A percentile compares a stretch with the other conserved stretches of the same genome.
Evolutionary conservation across 495 filamentous ascomycete species (phyloP).

Genomic region (Talaromyces liani): DNA sequence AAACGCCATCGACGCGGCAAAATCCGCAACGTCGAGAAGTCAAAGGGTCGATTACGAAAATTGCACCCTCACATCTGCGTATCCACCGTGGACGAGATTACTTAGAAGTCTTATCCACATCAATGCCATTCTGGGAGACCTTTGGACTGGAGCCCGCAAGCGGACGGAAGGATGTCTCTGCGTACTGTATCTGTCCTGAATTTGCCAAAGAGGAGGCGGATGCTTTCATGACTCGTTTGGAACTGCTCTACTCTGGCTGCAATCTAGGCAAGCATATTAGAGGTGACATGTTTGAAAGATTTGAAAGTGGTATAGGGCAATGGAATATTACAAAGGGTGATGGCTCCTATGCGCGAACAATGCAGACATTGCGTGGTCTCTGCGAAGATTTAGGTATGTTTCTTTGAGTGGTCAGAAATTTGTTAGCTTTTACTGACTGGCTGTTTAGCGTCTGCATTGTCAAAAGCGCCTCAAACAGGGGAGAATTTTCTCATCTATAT

Average conservation of each 20-base stretch:
- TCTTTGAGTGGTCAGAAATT: constrained; percentile 7
- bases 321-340: constrained; percentile 32
- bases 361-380: constrained; percentile 29
- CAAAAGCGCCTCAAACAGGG: constrained; percentile 34
- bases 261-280: constrained; percentile 66
- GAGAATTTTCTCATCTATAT: constrained; percentile 81
- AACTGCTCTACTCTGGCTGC: constrained; percentile 69
- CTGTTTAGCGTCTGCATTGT: constrained; percentile 31
- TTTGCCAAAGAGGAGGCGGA: constrained; percentile 50
- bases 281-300: constrained; percentile 41
- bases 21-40: constrained; percentile 22
- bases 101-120: constrained; percentile 71
- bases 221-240: constrained; percentile 63
- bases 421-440: constrained; percentile 12
- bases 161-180: constrained; percentile 70
- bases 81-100: constrained; percentile 66
- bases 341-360: constrained; percentile 24
- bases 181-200: constrained; percentile 72
- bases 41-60: constrained; percentile 25
- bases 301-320: constrained; percentile 52
- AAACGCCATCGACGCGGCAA: constrained; percentile 12
- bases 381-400: constrained; percentile 38
- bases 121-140: constrained; percentile 84
- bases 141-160: constrained; percentile 73
- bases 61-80: constrained; percentile 62